Evolutionary conservation across 148 eudicot species (phyloP).

Genomic region (Heliamphora exappendiculata): DNA sequence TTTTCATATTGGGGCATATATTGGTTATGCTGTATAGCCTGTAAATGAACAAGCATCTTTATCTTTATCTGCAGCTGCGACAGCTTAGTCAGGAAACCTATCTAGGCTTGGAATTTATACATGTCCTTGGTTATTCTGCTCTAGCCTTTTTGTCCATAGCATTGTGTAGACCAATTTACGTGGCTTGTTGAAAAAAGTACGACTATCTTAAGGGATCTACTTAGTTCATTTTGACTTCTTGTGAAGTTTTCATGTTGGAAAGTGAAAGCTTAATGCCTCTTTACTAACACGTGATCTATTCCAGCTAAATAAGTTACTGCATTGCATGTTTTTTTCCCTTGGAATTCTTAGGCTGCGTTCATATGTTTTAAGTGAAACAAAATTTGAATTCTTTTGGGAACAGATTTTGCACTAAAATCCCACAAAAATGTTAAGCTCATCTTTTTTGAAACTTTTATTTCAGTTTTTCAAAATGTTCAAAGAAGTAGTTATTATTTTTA

Average conservation of each 20-base stretch:
- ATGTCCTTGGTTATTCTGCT: neutral
- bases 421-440: no score
- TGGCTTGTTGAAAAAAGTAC: neutral
- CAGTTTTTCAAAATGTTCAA: no score
- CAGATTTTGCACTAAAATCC: no score
- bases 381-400: no score
- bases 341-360: no score
- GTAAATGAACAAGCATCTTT: neutral
- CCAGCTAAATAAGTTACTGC: neutral
- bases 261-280: neutral
- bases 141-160: neutral
- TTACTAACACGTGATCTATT: neutral
- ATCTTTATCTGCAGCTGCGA: neutral
- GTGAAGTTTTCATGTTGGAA: neutral
- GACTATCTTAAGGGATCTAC: neutral
- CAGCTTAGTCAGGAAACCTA: neutral
- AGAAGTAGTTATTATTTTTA: no score
- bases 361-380: no score
- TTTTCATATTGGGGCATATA: neutral
- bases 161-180: neutral
- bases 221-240: neutral
- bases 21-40: neutral
- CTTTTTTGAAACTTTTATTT: no score
- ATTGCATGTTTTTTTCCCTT: neutral
- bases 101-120: neutral